Base-by-base conservation (phyloP, 169 alveolate genomes). In the Plasmodium reichenowi region DNA sequence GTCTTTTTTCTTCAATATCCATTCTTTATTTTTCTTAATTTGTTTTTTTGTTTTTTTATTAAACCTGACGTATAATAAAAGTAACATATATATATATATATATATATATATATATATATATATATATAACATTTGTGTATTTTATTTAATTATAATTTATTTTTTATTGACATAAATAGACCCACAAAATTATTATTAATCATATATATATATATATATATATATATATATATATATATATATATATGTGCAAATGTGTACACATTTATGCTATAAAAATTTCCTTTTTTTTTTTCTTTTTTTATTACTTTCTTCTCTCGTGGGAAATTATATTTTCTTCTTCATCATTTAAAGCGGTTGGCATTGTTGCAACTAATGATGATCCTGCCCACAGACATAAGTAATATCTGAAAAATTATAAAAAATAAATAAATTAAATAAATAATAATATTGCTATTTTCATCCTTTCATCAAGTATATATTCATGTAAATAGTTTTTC, bases 381-480 rank as follows among this genome's bases (percentile, higher is more conserved):
- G 95, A 95, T 38, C 98, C 98, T 45, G 98, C 97, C 97, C 98
- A 97, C 62, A 97, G 91, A 85, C 98, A 97, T 13, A 98, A 94
- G 73, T 95, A 98, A 80, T 97, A 94, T 62, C 96, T 94, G 56
- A 8, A 47, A 38, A 48, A 15, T 26, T 1, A 38, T 38, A 38
- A 38, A 38, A 48, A 63, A 45, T 20, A 15, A 22, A 8, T 26
- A 22, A 22, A 17, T 32, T 17, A 63, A 20, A 52, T 15, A 10
- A 64, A 63, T 17, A 43, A 74, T 50, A 17, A n/a, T 24, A 17
- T 2, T 9, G 20, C 7, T 56, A 38, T 38, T 38, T 38, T 6
- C 45, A 32, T 32, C 45, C 8, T 32, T 32, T 32, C 47, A 38
- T 5, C 47, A 38, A 5, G 4, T 38, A 38, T 38, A 38, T 38